Conservation (phyloP, 495 filamentous ascomycete genomes). For the Pseudomonodictys pantanalensis region DNA sequence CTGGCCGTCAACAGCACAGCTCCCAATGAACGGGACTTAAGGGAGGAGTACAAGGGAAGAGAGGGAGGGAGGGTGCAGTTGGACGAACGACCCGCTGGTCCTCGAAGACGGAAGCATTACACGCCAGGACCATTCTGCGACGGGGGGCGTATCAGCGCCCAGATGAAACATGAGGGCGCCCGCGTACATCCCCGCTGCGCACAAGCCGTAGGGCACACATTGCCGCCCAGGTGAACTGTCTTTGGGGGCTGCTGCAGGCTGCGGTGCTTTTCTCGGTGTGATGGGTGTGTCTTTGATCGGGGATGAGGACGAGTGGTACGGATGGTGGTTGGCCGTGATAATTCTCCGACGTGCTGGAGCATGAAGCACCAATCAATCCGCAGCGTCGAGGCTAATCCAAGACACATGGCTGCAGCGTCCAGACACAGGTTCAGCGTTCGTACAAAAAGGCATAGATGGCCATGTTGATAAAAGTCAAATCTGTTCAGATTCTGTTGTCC, state of each 20-base stretch:
- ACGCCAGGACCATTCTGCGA: conserved; percentile 27
- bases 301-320: too few species aligned
- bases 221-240: background rate
- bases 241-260: background rate
- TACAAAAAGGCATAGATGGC: conserved; percentile 12
- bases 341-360: too few species aligned
- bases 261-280: background rate
- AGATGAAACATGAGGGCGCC: conserved; percentile 10
- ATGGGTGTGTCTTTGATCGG: too few species aligned
- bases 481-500: background rate
- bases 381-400: too few species aligned
- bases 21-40: conserved; percentile 32
- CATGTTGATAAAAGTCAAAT: conserved; percentile 10
- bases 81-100: conserved; percentile 29
- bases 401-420: too few species aligned
- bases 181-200: conserved; percentile 7
- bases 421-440: background rate
- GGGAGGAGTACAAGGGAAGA: conserved; percentile 24
- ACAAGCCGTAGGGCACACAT: background rate
- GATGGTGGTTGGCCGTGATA: too few species aligned
- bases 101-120: conserved; percentile 26
- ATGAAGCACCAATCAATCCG: too few species aligned
- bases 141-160: conserved; percentile 23
- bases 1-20: conserved; percentile 33
- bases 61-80: conserved; percentile 27